Conservation (phyloP, 2,329 filamentous ascomycete genomes). For the Claviceps sp. region DNA sequence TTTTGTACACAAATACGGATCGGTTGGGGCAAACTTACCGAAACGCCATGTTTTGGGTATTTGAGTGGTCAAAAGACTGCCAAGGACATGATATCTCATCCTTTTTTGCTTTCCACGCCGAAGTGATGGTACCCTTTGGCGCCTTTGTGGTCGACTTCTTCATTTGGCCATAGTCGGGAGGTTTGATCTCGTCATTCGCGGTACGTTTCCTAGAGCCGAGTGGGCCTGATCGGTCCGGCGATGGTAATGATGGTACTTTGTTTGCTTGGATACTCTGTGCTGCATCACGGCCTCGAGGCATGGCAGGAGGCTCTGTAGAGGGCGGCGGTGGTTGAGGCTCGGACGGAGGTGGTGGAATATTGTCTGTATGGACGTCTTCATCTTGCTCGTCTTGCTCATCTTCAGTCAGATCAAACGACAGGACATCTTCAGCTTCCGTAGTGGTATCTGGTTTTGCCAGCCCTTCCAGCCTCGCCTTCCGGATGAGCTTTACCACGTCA, state of each 20-base stretch:
- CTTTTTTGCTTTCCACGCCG: constrained; percentile 35
- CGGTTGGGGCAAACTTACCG: constrained; percentile 32
- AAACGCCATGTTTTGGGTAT: constrained; percentile 37
- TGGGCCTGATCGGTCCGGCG: constrained; percentile 24
- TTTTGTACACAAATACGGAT: no score
- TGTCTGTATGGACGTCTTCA: constrained; percentile 8
- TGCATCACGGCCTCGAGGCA: not conserved
- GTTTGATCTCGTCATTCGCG: constrained; percentile 52
- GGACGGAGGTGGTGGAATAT: constrained; percentile 10
- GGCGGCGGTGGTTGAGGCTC: constrained; percentile 8
- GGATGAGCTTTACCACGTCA: constrained; percentile 82
- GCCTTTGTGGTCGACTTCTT: constrained; percentile 39
- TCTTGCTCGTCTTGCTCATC: constrained; percentile 30
- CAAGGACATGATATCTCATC: constrained; percentile 46
- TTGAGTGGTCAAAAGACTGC: constrained; percentile 41
- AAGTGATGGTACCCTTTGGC: constrained; percentile 34
- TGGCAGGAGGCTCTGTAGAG: not conserved
- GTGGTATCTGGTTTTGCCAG: constrained; percentile 35
- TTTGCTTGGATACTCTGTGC: constrained; percentile 9
- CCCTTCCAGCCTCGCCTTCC: constrained; percentile 63
- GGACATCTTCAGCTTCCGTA: constrained; percentile 66
- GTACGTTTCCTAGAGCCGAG: constrained; percentile 64
- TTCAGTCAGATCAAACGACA: constrained; percentile 64
- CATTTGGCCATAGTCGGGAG: constrained; percentile 35
- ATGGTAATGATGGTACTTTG: constrained; percentile 1